Conservation (phyloP, 495 filamentous ascomycete genomes). For the Penicillium cataractarum region DNA sequence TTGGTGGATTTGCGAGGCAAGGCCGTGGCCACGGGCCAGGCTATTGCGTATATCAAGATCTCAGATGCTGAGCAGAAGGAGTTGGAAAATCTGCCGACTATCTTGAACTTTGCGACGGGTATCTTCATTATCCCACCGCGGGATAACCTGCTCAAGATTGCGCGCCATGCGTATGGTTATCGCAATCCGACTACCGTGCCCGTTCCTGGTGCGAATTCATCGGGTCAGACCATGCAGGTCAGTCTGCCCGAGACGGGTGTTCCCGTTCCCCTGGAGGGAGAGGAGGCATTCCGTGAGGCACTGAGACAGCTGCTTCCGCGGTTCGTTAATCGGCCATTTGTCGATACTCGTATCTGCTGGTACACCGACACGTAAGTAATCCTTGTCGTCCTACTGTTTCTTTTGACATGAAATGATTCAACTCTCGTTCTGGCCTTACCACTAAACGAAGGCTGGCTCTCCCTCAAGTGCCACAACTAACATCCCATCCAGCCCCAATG, state of each 20-base stretch:
- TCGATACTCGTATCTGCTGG: constrained; percentile 79
- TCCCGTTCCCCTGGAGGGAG: constrained; percentile 61
- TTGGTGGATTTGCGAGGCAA: constrained; percentile 80
- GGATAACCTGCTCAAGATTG: constrained; percentile 75
- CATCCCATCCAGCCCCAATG: constrained; percentile 51
- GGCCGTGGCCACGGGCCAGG: constrained; percentile 77
- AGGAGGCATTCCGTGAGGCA: constrained; percentile 61
- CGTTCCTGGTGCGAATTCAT: constrained; percentile 29
- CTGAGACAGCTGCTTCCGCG: constrained; percentile 64
- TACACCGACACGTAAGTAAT: constrained; percentile 75
- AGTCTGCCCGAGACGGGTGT: constrained; percentile 43
- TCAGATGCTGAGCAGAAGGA: constrained; percentile 66
- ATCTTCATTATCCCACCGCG: constrained; percentile 82
- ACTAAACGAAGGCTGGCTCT: not conserved
- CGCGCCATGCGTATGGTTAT: constrained; percentile 82
- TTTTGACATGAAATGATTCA: not conserved
- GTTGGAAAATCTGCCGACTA: constrained; percentile 68
- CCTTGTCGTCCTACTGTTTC: not conserved
- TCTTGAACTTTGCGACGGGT: constrained; percentile 79
- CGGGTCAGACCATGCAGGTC: constrained; percentile 40
- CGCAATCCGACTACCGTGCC: constrained; percentile 62
- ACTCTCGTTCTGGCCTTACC: not conserved
- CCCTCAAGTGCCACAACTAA: not conserved
- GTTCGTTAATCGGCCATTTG: constrained; percentile 66
- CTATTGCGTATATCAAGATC: constrained; percentile 73